Conservation (phyloP, 257 asterid genomes). For the Solanum corneliomulleri region DNA sequence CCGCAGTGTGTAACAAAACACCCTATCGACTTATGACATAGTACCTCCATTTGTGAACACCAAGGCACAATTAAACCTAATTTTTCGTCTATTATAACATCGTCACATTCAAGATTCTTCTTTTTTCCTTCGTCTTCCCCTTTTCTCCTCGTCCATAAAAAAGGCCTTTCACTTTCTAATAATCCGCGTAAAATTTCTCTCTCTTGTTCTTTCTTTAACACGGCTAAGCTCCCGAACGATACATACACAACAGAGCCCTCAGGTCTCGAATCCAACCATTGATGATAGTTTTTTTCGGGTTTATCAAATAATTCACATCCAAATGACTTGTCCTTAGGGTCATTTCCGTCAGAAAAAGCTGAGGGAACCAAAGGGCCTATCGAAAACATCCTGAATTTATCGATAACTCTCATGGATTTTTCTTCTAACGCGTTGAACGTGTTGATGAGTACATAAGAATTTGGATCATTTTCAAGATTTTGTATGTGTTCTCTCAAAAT, state of each 20-base stretch:
- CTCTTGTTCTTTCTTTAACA: neutral
- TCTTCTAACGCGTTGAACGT: neutral
- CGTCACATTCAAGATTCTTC: neutral
- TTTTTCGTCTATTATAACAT: neutral
- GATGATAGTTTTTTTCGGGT: conserved; percentile 9
- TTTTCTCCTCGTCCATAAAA: neutral
- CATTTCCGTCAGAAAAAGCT: neutral
- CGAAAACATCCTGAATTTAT: neutral
- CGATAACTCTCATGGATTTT: neutral
- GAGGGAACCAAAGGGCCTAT: neutral
- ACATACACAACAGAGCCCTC: conserved; percentile 37
- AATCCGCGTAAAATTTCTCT: neutral
- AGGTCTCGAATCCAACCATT: conserved; percentile 32
- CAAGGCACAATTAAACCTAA: neutral
- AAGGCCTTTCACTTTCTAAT: neutral
- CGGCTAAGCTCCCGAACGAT: conserved; percentile 14
- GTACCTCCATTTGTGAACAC: neutral
- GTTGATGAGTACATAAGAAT: neutral
- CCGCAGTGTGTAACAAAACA: neutral
- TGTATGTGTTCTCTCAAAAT: neutral
- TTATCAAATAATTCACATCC: conserved; percentile 33
- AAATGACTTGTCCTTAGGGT: conserved; percentile 21
- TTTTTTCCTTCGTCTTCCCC: neutral
- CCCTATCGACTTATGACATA: neutral
- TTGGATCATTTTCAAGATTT: neutral